Percentiles rank a stretch among this genome's conserved stretches.
Evolutionary conservation across 2,329 filamentous ascomycete genomes (phyloP).

Genomic region (Xylaria polymorpha): DNA sequence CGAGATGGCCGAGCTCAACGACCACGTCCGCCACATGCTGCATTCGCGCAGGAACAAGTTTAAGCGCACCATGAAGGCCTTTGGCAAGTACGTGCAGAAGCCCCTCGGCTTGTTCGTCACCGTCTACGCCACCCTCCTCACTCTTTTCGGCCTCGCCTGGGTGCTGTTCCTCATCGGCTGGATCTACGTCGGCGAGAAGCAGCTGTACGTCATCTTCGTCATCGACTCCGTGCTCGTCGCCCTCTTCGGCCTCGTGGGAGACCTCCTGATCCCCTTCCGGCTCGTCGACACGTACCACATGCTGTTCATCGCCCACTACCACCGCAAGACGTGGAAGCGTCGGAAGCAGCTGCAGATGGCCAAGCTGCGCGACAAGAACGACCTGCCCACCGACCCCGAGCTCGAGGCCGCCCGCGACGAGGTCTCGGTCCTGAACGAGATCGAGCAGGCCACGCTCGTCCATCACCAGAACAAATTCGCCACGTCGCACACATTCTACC

Average conservation of each 20-base stretch:
- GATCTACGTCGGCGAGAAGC: slow-evolving; percentile 82
- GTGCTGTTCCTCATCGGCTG: slow-evolving; percentile 91
- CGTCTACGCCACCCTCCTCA: slow-evolving; percentile 84
- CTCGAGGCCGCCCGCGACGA: slow-evolving; percentile 60
- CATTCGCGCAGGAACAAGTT: slow-evolving; percentile 84
- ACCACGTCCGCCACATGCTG: slow-evolving; percentile 87
- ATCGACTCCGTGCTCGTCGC: slow-evolving; percentile 79
- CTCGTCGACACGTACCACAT: slow-evolving; percentile 88
- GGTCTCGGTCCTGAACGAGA: slow-evolving; percentile 69
- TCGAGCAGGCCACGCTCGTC: slow-evolving; percentile 75
- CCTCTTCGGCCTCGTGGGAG: slow-evolving; percentile 76
- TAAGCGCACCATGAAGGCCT: slow-evolving; percentile 82
- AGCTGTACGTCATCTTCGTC: slow-evolving; percentile 75
- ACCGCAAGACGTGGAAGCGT: slow-evolving; percentile 70
- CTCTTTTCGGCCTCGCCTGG: slow-evolving; percentile 86
- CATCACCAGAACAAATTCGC: slow-evolving; percentile 85
- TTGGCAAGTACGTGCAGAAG: slow-evolving; percentile 79
- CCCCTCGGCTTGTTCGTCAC: slow-evolving; percentile 87
- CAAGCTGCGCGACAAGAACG: slow-evolving; percentile 74
- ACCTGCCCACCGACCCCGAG: slow-evolving; percentile 65
- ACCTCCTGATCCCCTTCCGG: slow-evolving; percentile 79
- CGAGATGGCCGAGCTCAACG: slow-evolving; percentile 82
- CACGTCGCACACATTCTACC: slow-evolving; percentile 89
- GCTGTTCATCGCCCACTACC: slow-evolving; percentile 82
- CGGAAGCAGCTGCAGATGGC: slow-evolving; percentile 72